These are phyloP conservation scores for Colletotrichum kahawae DNA, from an alignment of 2,329 filamentous ascomycete species.

Conservation along the genomic window DNA sequence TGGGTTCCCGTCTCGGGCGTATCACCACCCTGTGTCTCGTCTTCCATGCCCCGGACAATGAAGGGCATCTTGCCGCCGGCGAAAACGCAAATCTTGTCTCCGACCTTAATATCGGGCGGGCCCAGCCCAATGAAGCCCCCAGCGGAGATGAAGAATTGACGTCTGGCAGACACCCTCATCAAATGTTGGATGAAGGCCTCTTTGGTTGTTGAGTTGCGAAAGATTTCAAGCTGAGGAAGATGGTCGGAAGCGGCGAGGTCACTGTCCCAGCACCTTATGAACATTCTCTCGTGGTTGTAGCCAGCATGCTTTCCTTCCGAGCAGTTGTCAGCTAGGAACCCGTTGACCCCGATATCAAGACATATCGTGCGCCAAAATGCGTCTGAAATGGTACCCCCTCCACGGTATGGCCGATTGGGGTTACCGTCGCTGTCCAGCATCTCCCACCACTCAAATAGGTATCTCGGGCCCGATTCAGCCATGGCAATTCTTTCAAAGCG, in stretches of 20 bases:
- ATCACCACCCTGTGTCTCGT: not conserved
- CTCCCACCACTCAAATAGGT: not conserved
- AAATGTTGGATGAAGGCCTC: not conserved
- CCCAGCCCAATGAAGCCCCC: not conserved
- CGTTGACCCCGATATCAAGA: not conserved
- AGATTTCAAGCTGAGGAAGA: not conserved
- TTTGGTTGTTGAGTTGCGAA: not conserved
- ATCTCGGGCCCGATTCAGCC: not conserved
- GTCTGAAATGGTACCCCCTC: not conserved
- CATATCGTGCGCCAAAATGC: not conserved
- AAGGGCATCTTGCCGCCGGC: not conserved
- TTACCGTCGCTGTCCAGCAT: not conserved
- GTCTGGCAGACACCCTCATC: not conserved
- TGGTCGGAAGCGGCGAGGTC: fast-evolving
- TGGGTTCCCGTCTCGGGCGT: not conserved
- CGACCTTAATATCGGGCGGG: not conserved
- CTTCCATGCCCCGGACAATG: not conserved
- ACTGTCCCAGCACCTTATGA: fast-evolving
- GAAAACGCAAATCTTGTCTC: not conserved
- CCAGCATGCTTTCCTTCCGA: not conserved
- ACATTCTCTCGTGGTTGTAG: not conserved
- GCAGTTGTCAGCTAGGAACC: not conserved
- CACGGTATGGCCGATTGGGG: not conserved
- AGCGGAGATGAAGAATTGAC: not conserved
- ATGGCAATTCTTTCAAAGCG: fast-evolving